Evolutionary conservation across 2,329 filamentous ascomycete species (phyloP), one percentile per base, ranked within the genome.

Genomic region (Sordariomycetes sp.): DNA sequence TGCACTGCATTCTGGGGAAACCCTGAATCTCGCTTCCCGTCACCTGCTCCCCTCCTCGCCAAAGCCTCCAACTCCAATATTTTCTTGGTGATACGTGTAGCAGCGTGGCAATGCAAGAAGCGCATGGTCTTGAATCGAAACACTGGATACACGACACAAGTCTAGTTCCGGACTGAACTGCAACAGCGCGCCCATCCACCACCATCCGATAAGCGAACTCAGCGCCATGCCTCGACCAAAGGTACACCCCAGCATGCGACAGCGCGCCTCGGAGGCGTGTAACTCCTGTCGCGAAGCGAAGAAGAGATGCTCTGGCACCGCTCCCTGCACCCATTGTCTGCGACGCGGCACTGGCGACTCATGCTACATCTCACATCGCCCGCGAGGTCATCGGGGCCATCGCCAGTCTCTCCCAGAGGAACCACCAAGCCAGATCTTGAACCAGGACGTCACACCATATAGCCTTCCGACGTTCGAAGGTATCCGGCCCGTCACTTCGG

Each of bases 201-300:
- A n/a, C n/a, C n/a, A n/a, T n/a, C n/a, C n/a, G 27, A 26, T 19
- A 25, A 25, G 23, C 23, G n/a, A n/a, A n/a, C n/a, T n/a, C n/a
- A n/a, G n/a, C 15, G 16, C 12, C 24, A 73, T 73, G 68, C 66
- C 68, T 38, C 66, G 69, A 16, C 66, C 67, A 10, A 70, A 63
- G 42, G 66, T 72, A 16, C 58, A 56, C 14, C 63, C 64, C 2
- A 59, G 62, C 31, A 61, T 70, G 39, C 62, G 69, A 5, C 60
- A 64, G 37, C 58, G 68, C 26, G 64, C 64, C 12, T 59, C 57
- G 16, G 62, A 67, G 37, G 68, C 68, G 7, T 72, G 68, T 41
- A 54, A 58, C 30, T 47, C 58, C 6, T 72, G 68, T 42, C 60
- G 65, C 20, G 53, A 57, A 11, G 61, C 66, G 8, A 72, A 72